These are phyloP conservation scores for Boletus subcaerulescens DNA, from an alignment of 768 basidiomycete genomes.

Conservation along the genomic window DNA sequence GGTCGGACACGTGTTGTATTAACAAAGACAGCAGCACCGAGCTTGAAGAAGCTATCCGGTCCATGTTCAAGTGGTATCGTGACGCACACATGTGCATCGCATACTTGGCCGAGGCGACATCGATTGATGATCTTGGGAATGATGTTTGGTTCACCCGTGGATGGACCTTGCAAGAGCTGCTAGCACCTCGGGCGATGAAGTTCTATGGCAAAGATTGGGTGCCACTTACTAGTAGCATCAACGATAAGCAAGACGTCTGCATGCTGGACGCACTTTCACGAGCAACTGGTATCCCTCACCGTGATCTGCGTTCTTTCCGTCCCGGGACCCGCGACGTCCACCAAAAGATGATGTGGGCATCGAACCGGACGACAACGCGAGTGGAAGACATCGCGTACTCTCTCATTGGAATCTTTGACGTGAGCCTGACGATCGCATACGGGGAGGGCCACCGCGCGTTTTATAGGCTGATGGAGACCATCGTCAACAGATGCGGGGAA, in stretches of 20 bases:
- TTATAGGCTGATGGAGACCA: slow-evolving; percentile 29
- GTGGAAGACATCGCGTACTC: slow-evolving; percentile 33
- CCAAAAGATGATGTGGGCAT: slow-evolving; percentile 34
- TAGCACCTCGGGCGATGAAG: slow-evolving; percentile 30
- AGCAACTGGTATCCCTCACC: slow-evolving; percentile 26
- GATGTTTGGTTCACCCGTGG: slow-evolving; percentile 34
- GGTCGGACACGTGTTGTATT: slow-evolving; percentile 37
- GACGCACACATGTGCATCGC: slow-evolving; percentile 30
- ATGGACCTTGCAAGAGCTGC: slow-evolving; percentile 30
- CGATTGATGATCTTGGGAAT: slow-evolving; percentile 23
- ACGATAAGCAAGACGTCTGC: slow-evolving; percentile 25
- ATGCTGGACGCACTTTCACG: slow-evolving; percentile 26
- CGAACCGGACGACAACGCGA: slow-evolving; percentile 32
- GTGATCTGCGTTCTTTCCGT: slow-evolving; percentile 23
- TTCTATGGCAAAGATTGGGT: slow-evolving; percentile 30
- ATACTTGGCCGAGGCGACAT: slow-evolving; percentile 31
- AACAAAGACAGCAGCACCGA: slow-evolving; percentile 35
- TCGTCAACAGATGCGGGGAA: slow-evolving; percentile 26
- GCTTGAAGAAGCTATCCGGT: slow-evolving; percentile 34
- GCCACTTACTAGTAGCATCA: slow-evolving; percentile 20
- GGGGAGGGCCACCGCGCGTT: slow-evolving; percentile 34
- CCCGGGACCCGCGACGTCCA: slow-evolving; percentile 26
- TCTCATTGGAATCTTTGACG: slow-evolving; percentile 34
- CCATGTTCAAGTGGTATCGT: slow-evolving; percentile 35
- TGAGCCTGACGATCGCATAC: slow-evolving; percentile 33